phyloP scores from a whole-genome alignment of 78 protist species.

The Dictyostelium discoideum region DNA sequence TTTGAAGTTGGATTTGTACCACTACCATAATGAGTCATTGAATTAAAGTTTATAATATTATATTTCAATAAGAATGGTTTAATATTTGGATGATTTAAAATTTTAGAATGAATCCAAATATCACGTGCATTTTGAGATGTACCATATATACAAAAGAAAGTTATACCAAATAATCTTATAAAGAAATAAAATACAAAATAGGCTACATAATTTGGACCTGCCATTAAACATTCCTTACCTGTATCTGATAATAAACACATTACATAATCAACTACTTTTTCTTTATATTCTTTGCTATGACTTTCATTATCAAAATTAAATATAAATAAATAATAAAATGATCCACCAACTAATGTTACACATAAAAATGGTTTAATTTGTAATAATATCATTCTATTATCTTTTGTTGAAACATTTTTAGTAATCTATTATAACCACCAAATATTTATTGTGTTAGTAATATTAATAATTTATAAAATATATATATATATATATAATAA shows the following conservation, averaged over 20 bases:
- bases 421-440: too few species aligned
- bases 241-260: not conserved
- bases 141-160: conserved; percentile 18
- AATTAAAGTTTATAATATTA: not conserved
- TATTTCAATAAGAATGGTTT: conserved; percentile 22
- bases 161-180: conserved; percentile 9
- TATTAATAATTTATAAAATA: too few species aligned
- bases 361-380: conserved; percentile 59
- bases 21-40: not conserved
- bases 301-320: conserved; percentile 27
- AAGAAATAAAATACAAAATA: conserved; percentile 27
- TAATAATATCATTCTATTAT: conserved; percentile 22
- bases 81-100: not conserved
- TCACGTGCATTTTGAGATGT: not conserved
- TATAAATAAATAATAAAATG: conserved; percentile 19
- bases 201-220: conserved; percentile 1
- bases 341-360: conserved; percentile 36
- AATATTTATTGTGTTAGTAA: too few species aligned
- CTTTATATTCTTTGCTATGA: not conserved
- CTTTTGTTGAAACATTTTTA: conserved; percentile 26
- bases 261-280: not conserved
- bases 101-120: conserved; percentile 3
- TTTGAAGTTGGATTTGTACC: conserved; percentile 9
- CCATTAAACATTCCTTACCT: not conserved
- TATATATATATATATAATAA: too few species aligned